phyloP scores from a whole-genome alignment of 495 filamentous ascomycete genomes.

The Penicillium arizonense region DNA sequence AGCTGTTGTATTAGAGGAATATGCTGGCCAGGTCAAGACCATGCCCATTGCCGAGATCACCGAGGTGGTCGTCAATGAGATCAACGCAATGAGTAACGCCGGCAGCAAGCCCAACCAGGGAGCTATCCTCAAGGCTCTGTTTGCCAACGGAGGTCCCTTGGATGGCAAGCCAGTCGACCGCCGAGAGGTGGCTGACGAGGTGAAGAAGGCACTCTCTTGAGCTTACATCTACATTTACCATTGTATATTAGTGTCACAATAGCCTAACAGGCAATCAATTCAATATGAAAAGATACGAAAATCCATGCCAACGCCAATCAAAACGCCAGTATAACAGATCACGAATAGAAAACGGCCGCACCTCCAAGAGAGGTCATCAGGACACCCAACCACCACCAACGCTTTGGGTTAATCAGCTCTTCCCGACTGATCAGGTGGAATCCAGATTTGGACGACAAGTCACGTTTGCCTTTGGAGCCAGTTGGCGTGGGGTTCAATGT shows the following conservation, averaged over 20 bases:
- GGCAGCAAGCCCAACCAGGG: conserved; percentile 45
- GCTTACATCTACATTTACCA: conserved; percentile 6
- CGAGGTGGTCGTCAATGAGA: conserved; percentile 39
- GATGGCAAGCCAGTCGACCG: conserved; percentile 54
- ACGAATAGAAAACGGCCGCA: conserved; percentile 35
- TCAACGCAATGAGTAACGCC: conserved; percentile 41
- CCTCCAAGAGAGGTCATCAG: conserved; percentile 63
- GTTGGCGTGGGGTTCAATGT: conserved; percentile 59
- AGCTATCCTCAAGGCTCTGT: conserved; percentile 45
- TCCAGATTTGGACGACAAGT: conserved; percentile 6
- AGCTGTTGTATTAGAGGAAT: conserved; percentile 54
- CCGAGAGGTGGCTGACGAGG: conserved; percentile 45
- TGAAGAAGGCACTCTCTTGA: conserved; percentile 37
- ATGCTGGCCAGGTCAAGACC: conserved; percentile 51
- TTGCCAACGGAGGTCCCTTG: conserved; percentile 46
- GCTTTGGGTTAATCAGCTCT: conserved; percentile 53
- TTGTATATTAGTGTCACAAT: conserved; percentile 24
- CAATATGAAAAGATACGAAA: conserved; percentile 3
- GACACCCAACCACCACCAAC: conserved; percentile 70
- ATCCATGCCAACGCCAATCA: not conserved
- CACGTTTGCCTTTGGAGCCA: conserved; percentile 18
- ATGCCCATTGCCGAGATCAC: conserved; percentile 50
- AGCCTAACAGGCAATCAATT: conserved; percentile 8
- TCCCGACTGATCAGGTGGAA: conserved; percentile 36
- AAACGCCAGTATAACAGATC: conserved; percentile 1